phyloP scores from a whole-genome alignment of 2,329 filamentous ascomycete species.

The Septoria petroselini region DNA sequence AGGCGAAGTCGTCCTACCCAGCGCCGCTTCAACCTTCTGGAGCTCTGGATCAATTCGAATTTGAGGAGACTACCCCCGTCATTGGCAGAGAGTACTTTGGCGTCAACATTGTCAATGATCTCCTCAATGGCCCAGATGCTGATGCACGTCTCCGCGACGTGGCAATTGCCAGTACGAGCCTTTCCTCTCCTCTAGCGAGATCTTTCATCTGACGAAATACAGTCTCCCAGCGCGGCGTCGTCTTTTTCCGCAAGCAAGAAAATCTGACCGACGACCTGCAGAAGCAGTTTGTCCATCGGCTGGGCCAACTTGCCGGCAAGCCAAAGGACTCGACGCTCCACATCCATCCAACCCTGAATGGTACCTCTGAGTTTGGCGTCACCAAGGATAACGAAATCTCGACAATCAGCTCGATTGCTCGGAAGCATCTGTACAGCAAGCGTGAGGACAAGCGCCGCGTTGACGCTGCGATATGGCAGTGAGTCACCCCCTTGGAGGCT shows the following conservation, averaged over 20 bases:
- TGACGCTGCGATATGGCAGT: constrained; percentile 42
- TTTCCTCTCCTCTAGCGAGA: background rate
- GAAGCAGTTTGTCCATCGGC: constrained; percentile 60
- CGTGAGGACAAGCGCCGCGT: constrained; percentile 28
- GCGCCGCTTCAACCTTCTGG: constrained; percentile 48
- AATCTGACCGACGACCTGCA: constrained; percentile 59
- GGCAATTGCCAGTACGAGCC: constrained; percentile 20
- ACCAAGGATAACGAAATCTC: constrained; percentile 57
- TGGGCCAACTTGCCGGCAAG: constrained; percentile 59
- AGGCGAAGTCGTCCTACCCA: constrained; percentile 7
- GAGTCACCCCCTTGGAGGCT: too few relatives aligned
- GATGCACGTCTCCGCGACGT: constrained; percentile 24
- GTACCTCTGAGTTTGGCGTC: constrained; percentile 51
- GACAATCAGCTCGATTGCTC: constrained; percentile 58
- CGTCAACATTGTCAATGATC: constrained; percentile 60
- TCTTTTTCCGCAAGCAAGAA: constrained; percentile 64
- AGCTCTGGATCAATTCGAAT: constrained; percentile 47
- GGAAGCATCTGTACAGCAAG: constrained; percentile 50
- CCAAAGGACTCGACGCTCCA: constrained; percentile 58
- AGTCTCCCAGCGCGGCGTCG: constrained; percentile 68
- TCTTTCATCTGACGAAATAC: constrained; percentile 6
- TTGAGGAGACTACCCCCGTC: constrained; percentile 59
- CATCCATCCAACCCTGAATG: constrained; percentile 59
- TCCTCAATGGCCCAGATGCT: constrained; percentile 46
- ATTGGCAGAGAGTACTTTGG: constrained; percentile 62